phyloP scores from a whole-genome alignment of 1,139 yeast species.

The Entelexis paramagnoliae region DNA sequence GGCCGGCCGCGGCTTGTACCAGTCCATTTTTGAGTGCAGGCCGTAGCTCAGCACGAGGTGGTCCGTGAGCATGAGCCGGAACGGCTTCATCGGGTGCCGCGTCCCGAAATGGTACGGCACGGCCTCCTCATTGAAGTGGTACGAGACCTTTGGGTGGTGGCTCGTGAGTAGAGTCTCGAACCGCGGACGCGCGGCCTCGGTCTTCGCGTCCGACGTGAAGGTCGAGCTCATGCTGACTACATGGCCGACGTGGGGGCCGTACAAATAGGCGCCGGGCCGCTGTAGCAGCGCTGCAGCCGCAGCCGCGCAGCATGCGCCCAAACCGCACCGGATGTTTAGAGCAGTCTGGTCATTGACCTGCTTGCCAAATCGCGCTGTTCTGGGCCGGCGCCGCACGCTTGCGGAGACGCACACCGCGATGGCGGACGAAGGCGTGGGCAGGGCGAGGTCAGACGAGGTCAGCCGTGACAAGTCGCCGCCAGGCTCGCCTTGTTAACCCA shows the following conservation, averaged over 20 bases:
- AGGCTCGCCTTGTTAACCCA: too few relatives aligned
- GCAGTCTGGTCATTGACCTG: too few relatives aligned
- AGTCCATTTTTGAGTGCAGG: slow-evolving; percentile 79
- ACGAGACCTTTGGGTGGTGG: slow-evolving; percentile 49
- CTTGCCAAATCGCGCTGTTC: too few relatives aligned
- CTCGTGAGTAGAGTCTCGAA: slow-evolving; percentile 10
- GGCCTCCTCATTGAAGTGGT: slow-evolving; percentile 79
- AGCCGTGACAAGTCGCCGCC: too few relatives aligned
- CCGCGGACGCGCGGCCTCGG: slow-evolving; percentile 14
- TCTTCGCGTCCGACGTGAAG: slow-evolving; percentile 17
- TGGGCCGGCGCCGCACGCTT: too few relatives aligned
- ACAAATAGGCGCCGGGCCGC: background rate
- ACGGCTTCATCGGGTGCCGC: slow-evolving; percentile 97
- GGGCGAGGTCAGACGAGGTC: too few relatives aligned
- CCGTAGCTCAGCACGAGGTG: slow-evolving; percentile 80
- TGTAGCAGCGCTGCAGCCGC: too few relatives aligned
- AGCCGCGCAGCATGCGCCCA: background rate
- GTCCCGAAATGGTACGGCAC: slow-evolving; percentile 80
- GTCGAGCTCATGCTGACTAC: slow-evolving; percentile 13
- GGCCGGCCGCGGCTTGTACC: slow-evolving; percentile 74
- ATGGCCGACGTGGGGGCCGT: background rate
- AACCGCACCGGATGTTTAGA: background rate
- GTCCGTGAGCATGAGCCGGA: slow-evolving; percentile 85
- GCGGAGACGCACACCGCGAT: too few relatives aligned
- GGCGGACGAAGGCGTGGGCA: too few relatives aligned